phyloP scores from a whole-genome alignment of 169 alveolate genomes.

The Cryptosporidium felis region DNA sequence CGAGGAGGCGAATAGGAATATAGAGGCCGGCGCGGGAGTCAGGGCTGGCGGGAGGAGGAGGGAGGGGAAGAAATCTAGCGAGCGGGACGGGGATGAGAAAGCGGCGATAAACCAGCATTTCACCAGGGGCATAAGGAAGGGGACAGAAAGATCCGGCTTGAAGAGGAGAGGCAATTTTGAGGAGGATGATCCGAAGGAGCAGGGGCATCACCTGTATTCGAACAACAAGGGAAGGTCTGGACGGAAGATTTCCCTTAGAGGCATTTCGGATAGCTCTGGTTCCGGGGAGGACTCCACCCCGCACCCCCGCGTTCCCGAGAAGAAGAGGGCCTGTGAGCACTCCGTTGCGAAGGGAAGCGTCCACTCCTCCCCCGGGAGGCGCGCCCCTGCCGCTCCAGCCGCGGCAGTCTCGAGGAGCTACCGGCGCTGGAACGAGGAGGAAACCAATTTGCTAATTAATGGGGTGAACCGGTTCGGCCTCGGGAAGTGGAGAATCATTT shows the following conservation, averaged over 20 bases:
- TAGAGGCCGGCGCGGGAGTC: neutral
- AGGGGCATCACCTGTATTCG: neutral
- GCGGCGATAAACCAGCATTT: too few species aligned
- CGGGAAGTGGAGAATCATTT: constrained; percentile 61
- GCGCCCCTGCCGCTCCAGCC: neutral
- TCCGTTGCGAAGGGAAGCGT: neutral
- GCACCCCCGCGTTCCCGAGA: neutral
- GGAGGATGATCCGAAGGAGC: neutral
- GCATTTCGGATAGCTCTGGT: constrained; percentile 36
- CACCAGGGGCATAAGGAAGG: too few species aligned
- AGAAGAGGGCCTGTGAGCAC: neutral
- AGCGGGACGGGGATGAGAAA: too few species aligned
- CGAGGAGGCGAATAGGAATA: neutral
- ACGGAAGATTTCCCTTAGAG: constrained; percentile 13
- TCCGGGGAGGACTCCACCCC: neutral
- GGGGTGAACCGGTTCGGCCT: constrained; percentile 57
- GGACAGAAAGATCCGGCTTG: too few species aligned
- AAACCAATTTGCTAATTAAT: constrained; percentile 21
- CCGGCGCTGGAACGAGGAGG: constrained; percentile 60
- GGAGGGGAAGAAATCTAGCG: too few species aligned
- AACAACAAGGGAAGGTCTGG: constrained; percentile 4
- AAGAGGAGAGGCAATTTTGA: neutral
- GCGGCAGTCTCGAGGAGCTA: constrained; percentile 9
- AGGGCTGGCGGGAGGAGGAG: neutral
- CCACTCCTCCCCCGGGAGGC: neutral